These are phyloP conservation scores for Apiospora phragmitis DNA, from an alignment of 2,329 filamentous ascomycete genomes.

Conservation along the genomic window DNA sequence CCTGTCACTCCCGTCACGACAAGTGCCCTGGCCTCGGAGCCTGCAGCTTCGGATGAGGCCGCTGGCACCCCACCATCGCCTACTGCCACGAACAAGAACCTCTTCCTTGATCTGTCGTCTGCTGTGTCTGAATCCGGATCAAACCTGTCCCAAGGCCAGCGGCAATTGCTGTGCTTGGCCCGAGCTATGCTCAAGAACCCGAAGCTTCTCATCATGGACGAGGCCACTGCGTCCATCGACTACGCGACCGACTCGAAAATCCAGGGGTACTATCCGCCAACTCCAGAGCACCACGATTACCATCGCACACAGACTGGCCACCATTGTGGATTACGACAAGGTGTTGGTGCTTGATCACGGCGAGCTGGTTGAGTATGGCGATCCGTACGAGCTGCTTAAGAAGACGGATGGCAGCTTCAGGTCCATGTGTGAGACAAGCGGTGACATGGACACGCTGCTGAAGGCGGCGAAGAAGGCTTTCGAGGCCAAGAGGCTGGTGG, in stretches of 20 bases:
- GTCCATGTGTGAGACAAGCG: slow-evolving; percentile 66
- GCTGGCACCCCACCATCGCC: slow-evolving; percentile 26
- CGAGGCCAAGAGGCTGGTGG: slow-evolving; percentile 39
- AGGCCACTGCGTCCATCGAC: slow-evolving; percentile 96
- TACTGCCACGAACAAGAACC: slow-evolving; percentile 81
- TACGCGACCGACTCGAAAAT: slow-evolving; percentile 96
- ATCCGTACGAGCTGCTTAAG: slow-evolving; percentile 79
- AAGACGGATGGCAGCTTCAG: slow-evolving; percentile 66
- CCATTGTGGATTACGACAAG: slow-evolving; percentile 98
- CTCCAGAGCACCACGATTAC: slow-evolving; percentile 92
- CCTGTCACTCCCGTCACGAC: slow-evolving; percentile 16
- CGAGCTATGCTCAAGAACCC: slow-evolving; percentile 89
- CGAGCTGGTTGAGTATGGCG: slow-evolving; percentile 82
- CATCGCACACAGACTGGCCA: slow-evolving; percentile 92
- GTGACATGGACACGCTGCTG: slow-evolving; percentile 52
- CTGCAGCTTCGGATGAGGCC: slow-evolving; percentile 17
- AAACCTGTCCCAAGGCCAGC: slow-evolving; percentile 94
- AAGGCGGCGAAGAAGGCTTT: slow-evolving; percentile 57
- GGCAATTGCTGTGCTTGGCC: slow-evolving; percentile 90
- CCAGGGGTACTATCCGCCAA: slow-evolving; percentile 93
- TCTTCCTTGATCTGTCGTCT: slow-evolving; percentile 85
- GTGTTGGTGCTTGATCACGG: slow-evolving; percentile 93
- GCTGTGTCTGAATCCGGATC: slow-evolving; percentile 86
- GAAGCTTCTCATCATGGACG: slow-evolving; percentile 97
- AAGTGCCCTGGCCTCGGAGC: slow-evolving; percentile 19